Evolutionary conservation across 345 rosid species (phyloP).

Genomic region (Gossypium anomalum): DNA sequence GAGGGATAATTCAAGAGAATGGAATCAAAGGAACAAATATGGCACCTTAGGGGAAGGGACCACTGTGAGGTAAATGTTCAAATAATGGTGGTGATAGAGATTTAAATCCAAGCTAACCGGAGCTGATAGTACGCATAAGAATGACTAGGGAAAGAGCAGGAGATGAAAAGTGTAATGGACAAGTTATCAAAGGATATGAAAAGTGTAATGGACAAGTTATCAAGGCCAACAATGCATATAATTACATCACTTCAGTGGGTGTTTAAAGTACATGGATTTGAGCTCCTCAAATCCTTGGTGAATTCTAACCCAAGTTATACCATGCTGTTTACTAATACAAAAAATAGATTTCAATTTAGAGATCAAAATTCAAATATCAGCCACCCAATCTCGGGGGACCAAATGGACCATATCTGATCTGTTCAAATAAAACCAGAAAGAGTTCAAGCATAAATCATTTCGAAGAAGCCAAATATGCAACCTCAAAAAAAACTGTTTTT

Average conservation of each 20-base stretch:
- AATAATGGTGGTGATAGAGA: background rate
- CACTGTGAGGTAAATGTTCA: background rate
- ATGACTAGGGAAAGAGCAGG: background rate
- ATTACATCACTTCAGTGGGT: background rate
- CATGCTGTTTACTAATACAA: background rate
- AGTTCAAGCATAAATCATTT: background rate
- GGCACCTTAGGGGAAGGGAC: background rate
- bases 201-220: background rate
- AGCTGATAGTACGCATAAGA: background rate
- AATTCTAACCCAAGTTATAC: background rate
- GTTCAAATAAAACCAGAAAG: background rate
- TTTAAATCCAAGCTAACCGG: background rate
- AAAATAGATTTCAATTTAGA: background rate
- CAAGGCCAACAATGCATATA: background rate
- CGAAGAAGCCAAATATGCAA: background rate
- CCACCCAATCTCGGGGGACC: background rate
- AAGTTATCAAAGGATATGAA: background rate
- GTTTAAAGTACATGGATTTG: background rate
- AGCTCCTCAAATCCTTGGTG: background rate
- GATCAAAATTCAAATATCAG: background rate
- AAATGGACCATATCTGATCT: background rate
- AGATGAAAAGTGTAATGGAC: background rate
- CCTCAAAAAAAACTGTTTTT: background rate
- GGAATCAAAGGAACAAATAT: background rate
- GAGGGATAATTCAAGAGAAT: background rate